phyloP scores from a whole-genome alignment of 1,139 yeast species.

The Saccharomyces hybrid region DNA sequence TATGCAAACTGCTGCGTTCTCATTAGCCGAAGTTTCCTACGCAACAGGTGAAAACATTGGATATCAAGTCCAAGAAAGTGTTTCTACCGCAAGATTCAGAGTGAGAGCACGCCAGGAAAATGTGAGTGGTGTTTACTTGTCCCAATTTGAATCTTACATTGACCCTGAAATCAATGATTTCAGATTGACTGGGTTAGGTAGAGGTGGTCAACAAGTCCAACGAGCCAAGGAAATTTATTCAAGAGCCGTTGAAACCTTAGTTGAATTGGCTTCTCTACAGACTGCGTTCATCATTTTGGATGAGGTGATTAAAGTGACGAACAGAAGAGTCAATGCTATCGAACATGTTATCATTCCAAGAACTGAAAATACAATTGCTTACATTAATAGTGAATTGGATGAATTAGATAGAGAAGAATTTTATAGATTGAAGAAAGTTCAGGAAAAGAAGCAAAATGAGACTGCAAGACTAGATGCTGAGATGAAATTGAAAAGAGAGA shows the following conservation, averaged over 20 bases:
- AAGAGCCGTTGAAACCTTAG: conserved; percentile 91
- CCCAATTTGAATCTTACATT: conserved; percentile 80
- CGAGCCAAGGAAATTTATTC: conserved; percentile 89
- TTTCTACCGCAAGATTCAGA: conserved; percentile 80
- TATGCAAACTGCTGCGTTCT: conserved; percentile 97
- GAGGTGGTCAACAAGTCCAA: conserved; percentile 98
- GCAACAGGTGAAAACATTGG: conserved; percentile 95
- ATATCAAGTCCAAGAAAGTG: conserved; percentile 92
- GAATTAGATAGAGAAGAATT: conserved; percentile 98
- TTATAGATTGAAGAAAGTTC: conserved; percentile 91
- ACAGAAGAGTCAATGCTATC: conserved; percentile 96
- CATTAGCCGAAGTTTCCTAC: conserved; percentile 92
- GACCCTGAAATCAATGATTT: conserved; percentile 85
- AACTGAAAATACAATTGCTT: conserved; percentile 88
- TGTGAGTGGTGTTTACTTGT: conserved; percentile 90
- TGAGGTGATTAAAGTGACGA: conserved; percentile 95
- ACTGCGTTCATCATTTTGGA: conserved; percentile 94
- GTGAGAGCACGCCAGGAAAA: conserved; percentile 91
- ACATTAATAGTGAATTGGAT: conserved; percentile 92
- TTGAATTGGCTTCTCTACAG: conserved; percentile 87
- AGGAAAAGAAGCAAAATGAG: conserved; percentile 75
- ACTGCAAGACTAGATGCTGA: conserved; percentile 33
- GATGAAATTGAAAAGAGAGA: conserved; percentile 24
- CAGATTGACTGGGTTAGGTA: conserved; percentile 90
- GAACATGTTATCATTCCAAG: conserved; percentile 97